Base-by-base conservation (phyloP, 108 stramenopile genomes). In the Schizochytrium sp. region DNA sequence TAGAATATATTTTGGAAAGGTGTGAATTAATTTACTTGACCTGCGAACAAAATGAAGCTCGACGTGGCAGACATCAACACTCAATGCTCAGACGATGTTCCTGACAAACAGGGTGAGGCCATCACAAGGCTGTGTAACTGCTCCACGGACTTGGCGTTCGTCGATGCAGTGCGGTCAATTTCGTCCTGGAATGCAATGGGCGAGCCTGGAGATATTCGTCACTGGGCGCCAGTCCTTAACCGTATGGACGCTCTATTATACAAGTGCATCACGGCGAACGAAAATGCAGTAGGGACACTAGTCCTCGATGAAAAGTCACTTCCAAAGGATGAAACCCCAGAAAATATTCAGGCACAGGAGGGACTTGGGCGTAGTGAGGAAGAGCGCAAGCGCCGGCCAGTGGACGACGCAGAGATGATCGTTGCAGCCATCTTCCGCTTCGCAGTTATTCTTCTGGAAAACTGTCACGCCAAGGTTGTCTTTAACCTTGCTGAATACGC, bases 91-190 rank as follows among this genome's bases (percentile, higher is more conserved):
- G 64, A 69, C 7, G 64, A 69, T 69, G 64, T 15, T 0, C 64
- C 64, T 8, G 64, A 38, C 2, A 15, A 15, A 69, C 64, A 69
- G 1, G 64, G 15, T 44, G 64, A 69, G 64, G 64, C 44, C 7
- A 69, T 69, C 64, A 44, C 64, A 44, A 38, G 44, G 64, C 64
- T 69, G 64, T 44, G 44, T 44, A 44, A 38, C 64, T 69, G 64
- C 64, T 28, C 64, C 64, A 69, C 64, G 64, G 64, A 69, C 64
- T 69, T 69, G 64, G 64, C 64, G 64, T 69, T 69, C 64, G 64
- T 69, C 12, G 64, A 69, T 15, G 64, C 64, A 38, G 12, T 69
- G 64, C 64, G 44, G 15, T 44, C 42, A 38, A 44, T 44, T 44
- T 28, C 64, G 19, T 69, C 64, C 8, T 69, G 64, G 64, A 69